Base-by-base conservation (phyloP, 179 eudicot genomes). In the Silene noctiflora region DNA sequence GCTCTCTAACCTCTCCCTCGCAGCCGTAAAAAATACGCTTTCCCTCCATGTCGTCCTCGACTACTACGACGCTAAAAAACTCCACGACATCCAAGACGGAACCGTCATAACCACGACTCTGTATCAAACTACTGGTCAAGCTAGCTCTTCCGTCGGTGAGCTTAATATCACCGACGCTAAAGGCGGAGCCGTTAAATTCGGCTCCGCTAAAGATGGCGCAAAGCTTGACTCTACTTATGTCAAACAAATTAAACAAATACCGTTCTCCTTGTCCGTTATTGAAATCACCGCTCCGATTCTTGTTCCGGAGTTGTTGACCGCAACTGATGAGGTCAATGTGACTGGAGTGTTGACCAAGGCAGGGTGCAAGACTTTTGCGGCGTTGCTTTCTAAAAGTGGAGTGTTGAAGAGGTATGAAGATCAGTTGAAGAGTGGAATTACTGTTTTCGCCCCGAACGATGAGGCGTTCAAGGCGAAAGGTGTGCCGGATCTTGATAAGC, bases 181-280 rank as follows among this genome's bases (percentile, higher is more conserved):
- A 16, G 98, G 92, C 24, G 98, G 98, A 0, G 81, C 78, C 7
- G 92, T 94, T 69, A 92, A 88, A 3, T 93, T 93, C 84, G 88
- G 96, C 2, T 90, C 92, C 3, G 94, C 84, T 0, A 56, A 56
- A 2, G 76, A 90, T 1, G 94, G 91, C 1, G 84, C 96, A 0
- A 77, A 86, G 10, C 86, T 87, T 6, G 90, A 81, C 48, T 84
- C 96, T 1, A 79, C 86, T 0, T 94, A 90, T 76, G 69, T 86
- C 0, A 90, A 92, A 31, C 81, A 88, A 2, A 84, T 92, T 19
- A 82, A 90, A 39, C 88, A 83, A 22, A 56, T 90, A 3, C 94
- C 92, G 0, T 94, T 90, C 81, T 89, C 82, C 6, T 73, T 94
- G 22, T 89, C 98, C 0, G 94, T 94, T 0, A 16, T 94, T 4